Evolutionary conservation across 2,329 filamentous ascomycete species (phyloP).

Genomic region (Penicillium psychrosexuale): DNA sequence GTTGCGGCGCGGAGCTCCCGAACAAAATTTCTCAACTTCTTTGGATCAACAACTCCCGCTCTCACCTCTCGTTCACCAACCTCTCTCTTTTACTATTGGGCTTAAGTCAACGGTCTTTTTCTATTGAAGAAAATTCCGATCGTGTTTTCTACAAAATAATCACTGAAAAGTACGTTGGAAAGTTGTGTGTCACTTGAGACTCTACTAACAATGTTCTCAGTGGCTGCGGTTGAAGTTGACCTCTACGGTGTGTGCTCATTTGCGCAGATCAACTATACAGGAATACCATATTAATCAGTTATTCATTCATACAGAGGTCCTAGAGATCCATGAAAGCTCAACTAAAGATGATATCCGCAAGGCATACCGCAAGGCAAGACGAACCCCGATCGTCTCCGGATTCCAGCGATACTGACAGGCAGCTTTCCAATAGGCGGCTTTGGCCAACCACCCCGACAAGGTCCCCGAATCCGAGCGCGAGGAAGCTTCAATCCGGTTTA

Average conservation of each 20-base stretch:
- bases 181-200: conserved; percentile 1
- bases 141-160: not conserved
- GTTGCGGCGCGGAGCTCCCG: conserved; percentile 22
- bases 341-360: conserved; percentile 84
- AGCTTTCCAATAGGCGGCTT: conserved; percentile 61
- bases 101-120: not conserved
- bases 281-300: conserved; percentile 5
- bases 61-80: conserved; percentile 8
- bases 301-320: conserved; percentile 59
- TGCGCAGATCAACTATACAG: not conserved
- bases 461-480: conserved; percentile 80
- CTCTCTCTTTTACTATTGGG: not conserved
- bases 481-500: conserved; percentile 88
- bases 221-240: conserved; percentile 48
- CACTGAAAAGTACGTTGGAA: conserved; percentile 1
- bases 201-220: conserved; percentile 27
- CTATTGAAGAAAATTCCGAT: not conserved
- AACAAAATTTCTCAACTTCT: conserved; percentile 24
- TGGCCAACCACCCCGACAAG: conserved; percentile 92
- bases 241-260: conserved; percentile 55
- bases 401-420: conserved; percentile 6
- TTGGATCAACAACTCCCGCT: conserved; percentile 2
- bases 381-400: not conserved
- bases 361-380: conserved; percentile 82
- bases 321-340: conserved; percentile 70